phyloP scores from a whole-genome alignment of 768 basidiomycete species.

The Amanita pallidorosea region DNA sequence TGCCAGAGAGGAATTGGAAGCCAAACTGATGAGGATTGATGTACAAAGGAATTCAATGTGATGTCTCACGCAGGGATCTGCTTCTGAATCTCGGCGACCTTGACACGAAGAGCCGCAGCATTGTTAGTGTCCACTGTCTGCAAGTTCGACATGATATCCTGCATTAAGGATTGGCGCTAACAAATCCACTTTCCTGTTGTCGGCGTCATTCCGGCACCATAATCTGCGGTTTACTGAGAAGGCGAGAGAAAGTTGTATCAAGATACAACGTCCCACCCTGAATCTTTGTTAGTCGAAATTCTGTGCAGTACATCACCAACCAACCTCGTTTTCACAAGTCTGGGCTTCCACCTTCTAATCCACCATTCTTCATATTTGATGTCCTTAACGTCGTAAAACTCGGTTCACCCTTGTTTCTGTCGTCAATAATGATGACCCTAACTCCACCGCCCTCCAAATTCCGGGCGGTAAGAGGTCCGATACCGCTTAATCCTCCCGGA shows the following conservation, averaged over 20 bases:
- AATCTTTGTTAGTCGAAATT: constrained; percentile 1
- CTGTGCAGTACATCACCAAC: constrained; percentile 15
- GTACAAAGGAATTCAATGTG: constrained; percentile 90
- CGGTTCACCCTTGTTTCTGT: constrained; percentile 80
- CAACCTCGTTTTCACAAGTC: constrained; percentile 82
- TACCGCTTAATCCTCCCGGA: constrained; percentile 88
- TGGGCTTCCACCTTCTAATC: constrained; percentile 81
- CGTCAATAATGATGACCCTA: constrained; percentile 82
- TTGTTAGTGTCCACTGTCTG: constrained; percentile 98
- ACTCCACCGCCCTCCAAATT: constrained; percentile 93
- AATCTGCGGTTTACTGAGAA: constrained; percentile 93
- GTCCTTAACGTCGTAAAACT: constrained; percentile 59
- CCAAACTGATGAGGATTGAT: constrained; percentile 97
- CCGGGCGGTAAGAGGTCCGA: constrained; percentile 81
- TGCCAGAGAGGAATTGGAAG: constrained; percentile 97
- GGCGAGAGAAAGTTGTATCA: constrained; percentile 93
- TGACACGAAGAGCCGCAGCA: constrained; percentile 74
- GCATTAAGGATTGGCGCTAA: constrained; percentile 86
- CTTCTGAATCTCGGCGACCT: constrained; percentile 86
- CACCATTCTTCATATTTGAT: constrained; percentile 83
- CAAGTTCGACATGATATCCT: constrained; percentile 94
- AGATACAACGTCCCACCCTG: constrained; percentile 89
- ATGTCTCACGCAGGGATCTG: constrained; percentile 80
- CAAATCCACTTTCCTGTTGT: constrained; percentile 93
- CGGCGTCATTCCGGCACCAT: constrained; percentile 99